phyloP scores from a whole-genome alignment of 2,329 filamentous ascomycete genomes.

The Colletotrichum coccodes region DNA sequence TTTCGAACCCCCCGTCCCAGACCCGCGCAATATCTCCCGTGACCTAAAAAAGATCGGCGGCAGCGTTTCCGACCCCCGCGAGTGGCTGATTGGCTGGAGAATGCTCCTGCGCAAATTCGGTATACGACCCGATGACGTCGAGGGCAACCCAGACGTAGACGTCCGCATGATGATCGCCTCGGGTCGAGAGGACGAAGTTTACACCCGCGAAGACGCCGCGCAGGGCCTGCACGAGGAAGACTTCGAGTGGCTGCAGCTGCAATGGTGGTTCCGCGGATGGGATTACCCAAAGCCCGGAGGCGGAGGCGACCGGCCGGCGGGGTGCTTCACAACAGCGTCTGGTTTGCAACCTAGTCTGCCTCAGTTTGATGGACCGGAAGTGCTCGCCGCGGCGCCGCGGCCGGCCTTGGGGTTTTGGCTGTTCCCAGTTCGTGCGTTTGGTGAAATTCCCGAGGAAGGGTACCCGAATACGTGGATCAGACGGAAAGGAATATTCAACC shows the following conservation, averaged over 20 bases:
- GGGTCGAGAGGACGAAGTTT: not conserved
- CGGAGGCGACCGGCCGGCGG: constrained; percentile 2
- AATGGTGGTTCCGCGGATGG: constrained; percentile 27
- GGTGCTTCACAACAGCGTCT: constrained; percentile 10
- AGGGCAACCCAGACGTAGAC: not conserved
- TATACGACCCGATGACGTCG: not conserved
- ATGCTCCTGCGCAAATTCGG: not conserved
- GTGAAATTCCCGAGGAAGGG: not conserved
- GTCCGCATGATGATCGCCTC: constrained; percentile 20
- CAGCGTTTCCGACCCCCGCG: not conserved
- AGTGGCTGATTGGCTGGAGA: not conserved
- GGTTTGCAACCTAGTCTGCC: not conserved
- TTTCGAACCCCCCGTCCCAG: constrained; percentile 4
- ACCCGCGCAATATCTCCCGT: constrained; percentile 3
- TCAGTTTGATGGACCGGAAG: not conserved
- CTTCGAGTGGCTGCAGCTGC: constrained; percentile 21
- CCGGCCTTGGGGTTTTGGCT: constrained; percentile 29
- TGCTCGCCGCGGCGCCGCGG: constrained; percentile 15
- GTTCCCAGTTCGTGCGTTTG: constrained; percentile 11
- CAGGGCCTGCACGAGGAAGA: constrained; percentile 17
- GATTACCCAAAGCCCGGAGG: not conserved
- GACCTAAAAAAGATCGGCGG: not conserved
- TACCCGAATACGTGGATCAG: not conserved
- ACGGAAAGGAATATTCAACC: not conserved
- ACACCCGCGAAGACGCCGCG: constrained; percentile 8